Base-by-base conservation (phyloP, 306 rosid genomes). In the Lablab purpureus region DNA sequence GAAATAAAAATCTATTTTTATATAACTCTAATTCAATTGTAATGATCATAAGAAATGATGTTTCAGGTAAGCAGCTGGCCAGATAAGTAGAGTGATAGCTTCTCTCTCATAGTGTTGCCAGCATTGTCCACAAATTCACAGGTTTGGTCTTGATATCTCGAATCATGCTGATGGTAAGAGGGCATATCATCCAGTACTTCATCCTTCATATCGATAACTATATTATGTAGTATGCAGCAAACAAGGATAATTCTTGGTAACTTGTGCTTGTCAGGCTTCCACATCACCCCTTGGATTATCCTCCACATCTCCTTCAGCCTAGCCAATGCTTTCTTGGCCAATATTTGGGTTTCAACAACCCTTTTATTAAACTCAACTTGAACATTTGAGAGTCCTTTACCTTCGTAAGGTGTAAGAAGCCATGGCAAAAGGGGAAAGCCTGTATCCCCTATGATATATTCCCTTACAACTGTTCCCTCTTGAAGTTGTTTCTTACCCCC, bases 211-310 rank as follows among this genome's bases (percentile, higher is more conserved):
- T 92, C 97, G 21, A 94, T 90, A 18, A 88, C 85, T 62, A 94
- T 92, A 49, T 94, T 94, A 81, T 94, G 98, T 11, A 94, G 91
- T 56, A 94, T 80, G 78, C 98, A 94, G 80, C 97, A 94, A 67
- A 89, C 97, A 54, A 89, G 92, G 50, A 94, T 80, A 55, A 92
- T 89, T 85, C 97, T 88, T 13, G 98, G 98, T 67, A 94, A 76
- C 71, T 86, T 88, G 65, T 89, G 83, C 83, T 89, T 92, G 66
- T 94, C 94, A 59, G 98, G 96, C 83, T 85, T 90, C 97, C 96
- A 92, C 98, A 92, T 88, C 23, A 92, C 88, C 40, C 98, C 96
- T 67, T 87, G 84, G 52, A 94, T 94, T 76, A 94, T 90, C 82
- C 49, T 90, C 97, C 96, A 94, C 87, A 73, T 88, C 75, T 90